phyloP scores from a whole-genome alignment of 2,329 filamentous ascomycete species.

The Colletotrichum falcatum region DNA sequence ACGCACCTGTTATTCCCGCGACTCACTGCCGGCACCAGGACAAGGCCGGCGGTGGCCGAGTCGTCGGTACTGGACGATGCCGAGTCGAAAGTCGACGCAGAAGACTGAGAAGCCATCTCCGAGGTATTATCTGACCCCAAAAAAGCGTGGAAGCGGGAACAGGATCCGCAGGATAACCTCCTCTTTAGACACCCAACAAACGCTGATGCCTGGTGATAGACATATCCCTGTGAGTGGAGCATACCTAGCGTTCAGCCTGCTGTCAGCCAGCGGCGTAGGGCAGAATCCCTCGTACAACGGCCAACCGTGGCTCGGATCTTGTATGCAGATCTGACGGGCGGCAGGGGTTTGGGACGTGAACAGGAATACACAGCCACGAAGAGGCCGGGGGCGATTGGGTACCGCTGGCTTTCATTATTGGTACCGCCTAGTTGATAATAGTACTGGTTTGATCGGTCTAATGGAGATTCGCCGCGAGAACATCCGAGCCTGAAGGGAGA shows the following conservation, averaged over 20 bases:
- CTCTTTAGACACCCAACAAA: background rate
- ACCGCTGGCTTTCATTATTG: background rate
- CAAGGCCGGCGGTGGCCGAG: background rate
- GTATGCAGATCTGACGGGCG: background rate
- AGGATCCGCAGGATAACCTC: background rate
- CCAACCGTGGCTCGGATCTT: background rate
- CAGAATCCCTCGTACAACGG: constrained; percentile 4
- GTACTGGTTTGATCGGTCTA: background rate
- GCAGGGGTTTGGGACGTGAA: background rate
- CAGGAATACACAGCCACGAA: background rate
- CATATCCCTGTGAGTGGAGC: background rate
- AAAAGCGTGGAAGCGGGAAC: background rate
- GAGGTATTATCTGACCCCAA: background rate
- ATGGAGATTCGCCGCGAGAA: background rate
- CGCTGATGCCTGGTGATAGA: constrained; percentile 11
- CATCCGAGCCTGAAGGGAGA: background rate
- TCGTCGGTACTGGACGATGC: constrained; percentile 9
- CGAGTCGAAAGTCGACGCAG: background rate
- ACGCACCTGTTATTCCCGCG: constrained; percentile 27
- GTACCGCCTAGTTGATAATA: too few species aligned
- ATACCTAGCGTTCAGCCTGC: background rate
- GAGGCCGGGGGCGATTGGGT: too few species aligned
- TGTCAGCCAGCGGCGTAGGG: constrained; percentile 26
- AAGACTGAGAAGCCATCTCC: background rate
- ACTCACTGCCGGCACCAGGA: constrained; percentile 10